Conservation (phyloP, 1,284 basidiomycete species). For the Rhodotorula glutinis region DNA sequence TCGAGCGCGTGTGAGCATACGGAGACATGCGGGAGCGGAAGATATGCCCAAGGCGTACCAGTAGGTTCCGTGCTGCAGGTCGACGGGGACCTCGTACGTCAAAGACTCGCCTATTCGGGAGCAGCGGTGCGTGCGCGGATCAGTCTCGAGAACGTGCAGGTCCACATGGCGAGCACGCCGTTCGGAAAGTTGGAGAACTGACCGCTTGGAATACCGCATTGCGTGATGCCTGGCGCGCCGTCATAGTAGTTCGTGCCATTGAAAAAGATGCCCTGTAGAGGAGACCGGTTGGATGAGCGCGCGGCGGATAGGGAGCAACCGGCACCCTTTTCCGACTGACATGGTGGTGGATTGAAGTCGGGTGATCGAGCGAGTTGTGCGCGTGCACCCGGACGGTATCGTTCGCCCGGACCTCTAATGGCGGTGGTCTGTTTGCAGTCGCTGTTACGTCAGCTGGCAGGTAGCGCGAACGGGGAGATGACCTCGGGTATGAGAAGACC, state of each 20-base stretch:
- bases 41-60: slow-evolving; percentile 17
- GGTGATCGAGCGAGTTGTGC: slow-evolving; percentile 63
- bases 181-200: not conserved
- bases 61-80: slow-evolving; percentile 46
- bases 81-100: slow-evolving; percentile 77
- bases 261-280: slow-evolving; percentile 19
- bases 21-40: no score
- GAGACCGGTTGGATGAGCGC: not conserved
- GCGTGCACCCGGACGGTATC: slow-evolving; percentile 75
- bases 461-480: not conserved
- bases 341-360: slow-evolving; percentile 61
- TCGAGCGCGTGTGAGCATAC: not conserved
- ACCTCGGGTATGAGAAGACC: slow-evolving; percentile 17
- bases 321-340: slow-evolving; percentile 73
- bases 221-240: slow-evolving; percentile 74
- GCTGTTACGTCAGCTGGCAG: not conserved
- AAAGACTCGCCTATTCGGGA: slow-evolving; percentile 55
- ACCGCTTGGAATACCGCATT: slow-evolving; percentile 83
- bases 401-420: slow-evolving; percentile 62
- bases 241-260: slow-evolving; percentile 68
- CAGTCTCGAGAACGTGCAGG: no score
- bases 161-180: no score
- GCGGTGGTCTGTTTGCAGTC: slow-evolving; percentile 56
- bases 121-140: not conserved
- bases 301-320: not conserved